These are phyloP conservation scores for Pulveroboletus sp. DNA, from an alignment of 768 basidiomycete genomes.

Conservation along the genomic window DNA sequence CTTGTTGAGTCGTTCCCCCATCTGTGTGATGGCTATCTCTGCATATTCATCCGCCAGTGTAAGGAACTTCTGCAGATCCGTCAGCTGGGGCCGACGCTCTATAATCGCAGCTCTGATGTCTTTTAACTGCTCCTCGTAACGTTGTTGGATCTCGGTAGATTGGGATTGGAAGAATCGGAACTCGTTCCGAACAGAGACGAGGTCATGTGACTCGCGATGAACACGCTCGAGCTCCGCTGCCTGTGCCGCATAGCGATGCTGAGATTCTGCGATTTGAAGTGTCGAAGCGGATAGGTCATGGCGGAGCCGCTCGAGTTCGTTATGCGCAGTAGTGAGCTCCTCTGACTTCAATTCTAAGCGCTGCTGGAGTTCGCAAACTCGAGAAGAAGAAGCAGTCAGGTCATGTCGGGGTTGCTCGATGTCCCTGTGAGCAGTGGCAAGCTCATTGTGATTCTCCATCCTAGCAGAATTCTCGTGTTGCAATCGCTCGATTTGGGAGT, in stretches of 20 bases:
- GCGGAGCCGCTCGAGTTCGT: too few relatives aligned
- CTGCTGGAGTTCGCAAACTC: not conserved
- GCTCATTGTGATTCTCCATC: not conserved
- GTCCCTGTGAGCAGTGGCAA: not conserved
- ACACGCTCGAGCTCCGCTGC: conserved; percentile 7
- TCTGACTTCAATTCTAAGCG: too few relatives aligned
- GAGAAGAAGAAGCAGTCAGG: not conserved
- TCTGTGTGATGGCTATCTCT: conserved; percentile 5
- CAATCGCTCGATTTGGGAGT: not conserved
- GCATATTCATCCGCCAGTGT: not conserved
- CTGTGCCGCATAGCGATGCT: too few relatives aligned
- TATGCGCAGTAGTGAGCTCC: conserved; percentile 3
- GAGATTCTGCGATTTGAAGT: too few relatives aligned
- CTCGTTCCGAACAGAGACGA: too few relatives aligned
- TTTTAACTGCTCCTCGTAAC: too few relatives aligned
- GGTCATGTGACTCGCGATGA: too few relatives aligned
- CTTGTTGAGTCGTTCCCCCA: not conserved
- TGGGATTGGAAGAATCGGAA: conserved; percentile 12
- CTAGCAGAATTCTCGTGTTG: not conserved
- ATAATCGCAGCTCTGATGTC: too few relatives aligned
- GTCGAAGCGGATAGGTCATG: too few relatives aligned
- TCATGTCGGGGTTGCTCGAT: not conserved
- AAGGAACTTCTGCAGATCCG: not conserved
- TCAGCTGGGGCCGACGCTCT: not conserved
- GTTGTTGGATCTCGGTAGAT: conserved; percentile 3